A percentile compares a stretch with the other conserved stretches of the same genome.
These are phyloP conservation scores for Globisporangium cederbergense DNA, from an alignment of 352 stramenopile species.

Conservation along the genomic window DNA sequence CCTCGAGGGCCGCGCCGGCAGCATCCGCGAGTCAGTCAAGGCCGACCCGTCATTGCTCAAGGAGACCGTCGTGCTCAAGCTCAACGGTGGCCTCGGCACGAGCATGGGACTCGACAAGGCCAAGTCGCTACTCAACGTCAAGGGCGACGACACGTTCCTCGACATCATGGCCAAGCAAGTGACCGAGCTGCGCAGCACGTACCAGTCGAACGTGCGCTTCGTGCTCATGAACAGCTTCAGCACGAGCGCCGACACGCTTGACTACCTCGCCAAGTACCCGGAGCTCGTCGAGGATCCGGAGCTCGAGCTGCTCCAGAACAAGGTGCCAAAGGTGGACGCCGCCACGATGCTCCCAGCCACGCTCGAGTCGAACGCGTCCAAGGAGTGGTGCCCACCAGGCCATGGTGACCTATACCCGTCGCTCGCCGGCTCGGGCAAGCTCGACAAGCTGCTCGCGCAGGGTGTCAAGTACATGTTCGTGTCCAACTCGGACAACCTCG, in stretches of 20 bases:
- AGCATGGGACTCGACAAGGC: conserved; percentile 94
- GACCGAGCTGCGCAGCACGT: conserved; percentile 92
- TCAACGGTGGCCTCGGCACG: conserved; percentile 83
- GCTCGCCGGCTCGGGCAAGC: conserved; percentile 78
- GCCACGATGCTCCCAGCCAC: conserved; percentile 72
- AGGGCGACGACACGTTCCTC: conserved; percentile 93
- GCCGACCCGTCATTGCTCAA: conserved; percentile 70
- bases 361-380: conserved; percentile 56
- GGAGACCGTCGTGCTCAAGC: conserved; percentile 86
- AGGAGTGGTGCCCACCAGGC: conserved; percentile 86
- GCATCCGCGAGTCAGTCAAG: conserved; percentile 74
- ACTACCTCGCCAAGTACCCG: conserved; percentile 87
- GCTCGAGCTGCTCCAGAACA: conserved; percentile 98
- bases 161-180: conserved; percentile 90
- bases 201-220: conserved; percentile 91
- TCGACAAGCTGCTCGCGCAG: conserved; percentile 82
- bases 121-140: conserved; percentile 93
- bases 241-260: conserved; percentile 80
- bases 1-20: conserved; percentile 70
- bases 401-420: conserved; percentile 86
- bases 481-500: conserved; percentile 88
- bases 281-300: conserved; percentile 92
- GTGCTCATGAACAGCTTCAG: conserved; percentile 91
- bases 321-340: conserved; percentile 95
- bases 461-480: conserved; percentile 91